A percentile compares a stretch with the other conserved stretches of the same genome.
These are phyloP conservation scores for Amniculicola lignicola DNA, from an alignment of 495 filamentous ascomycete genomes.

Conservation along the genomic window DNA sequence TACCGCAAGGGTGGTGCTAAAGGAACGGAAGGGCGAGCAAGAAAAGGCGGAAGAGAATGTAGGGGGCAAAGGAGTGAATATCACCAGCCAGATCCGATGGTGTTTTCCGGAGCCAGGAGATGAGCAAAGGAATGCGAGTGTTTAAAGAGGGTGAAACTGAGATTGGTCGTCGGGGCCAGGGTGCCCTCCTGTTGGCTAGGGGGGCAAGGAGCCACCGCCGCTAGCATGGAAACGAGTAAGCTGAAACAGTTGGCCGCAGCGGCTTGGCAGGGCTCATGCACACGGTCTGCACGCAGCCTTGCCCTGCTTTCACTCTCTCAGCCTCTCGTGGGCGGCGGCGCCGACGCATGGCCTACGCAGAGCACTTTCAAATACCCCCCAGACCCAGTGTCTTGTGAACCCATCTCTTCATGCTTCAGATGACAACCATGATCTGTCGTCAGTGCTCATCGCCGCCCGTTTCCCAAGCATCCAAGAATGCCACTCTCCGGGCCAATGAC, in stretches of 20 bases:
- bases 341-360: no score
- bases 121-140: slow-evolving; percentile 31
- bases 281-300: slow-evolving; percentile 8
- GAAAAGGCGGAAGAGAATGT: slow-evolving; percentile 7
- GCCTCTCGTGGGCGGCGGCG: no score
- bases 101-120: slow-evolving; percentile 23
- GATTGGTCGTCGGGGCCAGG: slow-evolving; percentile 12
- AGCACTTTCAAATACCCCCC: no score
- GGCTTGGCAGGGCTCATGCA: slow-evolving; percentile 1
- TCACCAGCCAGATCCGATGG: slow-evolving; percentile 9
- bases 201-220: slow-evolving; percentile 10
- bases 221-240: slow-evolving; percentile 20
- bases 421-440: no score
- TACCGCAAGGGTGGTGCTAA: slow-evolving; percentile 6
- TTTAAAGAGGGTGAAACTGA: slow-evolving; percentile 27
- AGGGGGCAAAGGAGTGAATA: slow-evolving; percentile 7
- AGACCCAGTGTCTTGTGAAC: no score
- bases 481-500: no score
- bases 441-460: no score
- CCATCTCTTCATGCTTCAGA: no score
- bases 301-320: no score
- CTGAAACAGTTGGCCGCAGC: slow-evolving; percentile 20
- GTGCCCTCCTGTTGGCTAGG: slow-evolving; percentile 10
- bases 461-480: no score
- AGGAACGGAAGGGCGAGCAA: slow-evolving; percentile 1